These are phyloP conservation scores for Coemansia reversa DNA, from an alignment of 192 early-diverging fungal species.

Conservation along the genomic window DNA sequence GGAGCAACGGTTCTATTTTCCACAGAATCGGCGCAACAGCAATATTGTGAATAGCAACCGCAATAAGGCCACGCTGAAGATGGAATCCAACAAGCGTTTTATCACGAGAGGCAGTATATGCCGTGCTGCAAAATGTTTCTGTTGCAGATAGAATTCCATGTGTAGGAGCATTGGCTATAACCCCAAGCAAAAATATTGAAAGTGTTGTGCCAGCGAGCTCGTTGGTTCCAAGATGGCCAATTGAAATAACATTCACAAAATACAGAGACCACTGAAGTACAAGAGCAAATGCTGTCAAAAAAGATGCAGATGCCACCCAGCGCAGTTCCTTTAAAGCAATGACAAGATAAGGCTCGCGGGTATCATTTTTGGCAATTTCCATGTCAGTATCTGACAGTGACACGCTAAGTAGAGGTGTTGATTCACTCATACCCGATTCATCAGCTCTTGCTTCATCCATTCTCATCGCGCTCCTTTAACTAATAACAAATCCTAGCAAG, in stretches of 20 bases:
- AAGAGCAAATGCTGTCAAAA: conserved; percentile 11
- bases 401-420: conserved; percentile 25
- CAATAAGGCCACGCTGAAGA: conserved; percentile 11
- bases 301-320: conserved; percentile 36
- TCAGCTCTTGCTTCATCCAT: background rate
- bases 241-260: background rate
- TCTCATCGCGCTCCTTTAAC: background rate
- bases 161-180: conserved; percentile 1
- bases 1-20: conserved; percentile 65
- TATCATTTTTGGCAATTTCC: conserved; percentile 25
- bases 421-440: background rate
- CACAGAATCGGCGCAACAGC: conserved; percentile 67
- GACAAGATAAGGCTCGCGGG: conserved; percentile 16
- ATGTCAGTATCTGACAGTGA: conserved; percentile 19
- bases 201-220: conserved; percentile 14
- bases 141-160: conserved; percentile 12
- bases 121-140: conserved; percentile 2
- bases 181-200: conserved; percentile 1
- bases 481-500: background rate
- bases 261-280: conserved; percentile 2
- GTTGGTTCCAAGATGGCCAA: conserved; percentile 7
- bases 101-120: conserved; percentile 11
- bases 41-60: conserved; percentile 22
- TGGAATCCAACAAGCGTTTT: conserved; percentile 17
- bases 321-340: conserved; percentile 18